phyloP scores from a whole-genome alignment of 2,329 filamentous ascomycete species.

The Aureobasidium zeae region DNA sequence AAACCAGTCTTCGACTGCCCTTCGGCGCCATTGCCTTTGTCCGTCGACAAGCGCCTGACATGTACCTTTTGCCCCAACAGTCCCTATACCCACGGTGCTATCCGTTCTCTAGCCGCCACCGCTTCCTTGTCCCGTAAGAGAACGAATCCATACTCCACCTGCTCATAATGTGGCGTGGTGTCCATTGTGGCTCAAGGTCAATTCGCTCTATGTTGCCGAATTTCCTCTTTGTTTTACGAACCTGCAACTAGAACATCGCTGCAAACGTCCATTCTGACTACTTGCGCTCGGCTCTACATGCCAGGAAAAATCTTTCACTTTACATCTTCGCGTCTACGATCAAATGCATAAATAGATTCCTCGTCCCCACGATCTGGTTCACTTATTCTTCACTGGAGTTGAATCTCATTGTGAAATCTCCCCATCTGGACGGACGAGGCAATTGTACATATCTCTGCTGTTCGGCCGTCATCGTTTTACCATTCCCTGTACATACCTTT shows the following conservation, averaged over 20 bases:
- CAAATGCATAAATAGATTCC: slow-evolving; percentile 14
- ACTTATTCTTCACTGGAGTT: slow-evolving; percentile 9
- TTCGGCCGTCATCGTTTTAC: slow-evolving; percentile 14
- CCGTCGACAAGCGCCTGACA: slow-evolving; percentile 2
- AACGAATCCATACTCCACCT: slow-evolving; percentile 1
- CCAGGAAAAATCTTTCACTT: neutral
- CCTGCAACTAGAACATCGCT: neutral
- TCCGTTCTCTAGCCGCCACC: neutral
- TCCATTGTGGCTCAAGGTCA: neutral
- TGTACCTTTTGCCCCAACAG: neutral
- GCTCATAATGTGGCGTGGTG: neutral
- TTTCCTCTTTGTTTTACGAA: slow-evolving; percentile 1
- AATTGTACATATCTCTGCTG: slow-evolving; percentile 15
- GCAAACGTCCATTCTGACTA: slow-evolving; percentile 5
- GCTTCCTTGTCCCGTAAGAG: slow-evolving; percentile 1
- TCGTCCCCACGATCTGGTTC: slow-evolving; percentile 14
- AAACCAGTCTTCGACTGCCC: neutral
- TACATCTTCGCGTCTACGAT: slow-evolving; percentile 6
- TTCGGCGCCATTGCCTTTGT: neutral
- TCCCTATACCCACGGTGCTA: neutral
- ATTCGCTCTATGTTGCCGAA: slow-evolving; percentile 1
- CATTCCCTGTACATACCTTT: slow-evolving; percentile 9
- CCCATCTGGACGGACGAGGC: slow-evolving; percentile 6
- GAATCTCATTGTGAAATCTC: slow-evolving; percentile 12
- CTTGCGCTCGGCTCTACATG: neutral